Evolutionary conservation across 2,329 filamentous ascomycete genomes (phyloP).

Genomic region (Verticillium albo-atrum): DNA sequence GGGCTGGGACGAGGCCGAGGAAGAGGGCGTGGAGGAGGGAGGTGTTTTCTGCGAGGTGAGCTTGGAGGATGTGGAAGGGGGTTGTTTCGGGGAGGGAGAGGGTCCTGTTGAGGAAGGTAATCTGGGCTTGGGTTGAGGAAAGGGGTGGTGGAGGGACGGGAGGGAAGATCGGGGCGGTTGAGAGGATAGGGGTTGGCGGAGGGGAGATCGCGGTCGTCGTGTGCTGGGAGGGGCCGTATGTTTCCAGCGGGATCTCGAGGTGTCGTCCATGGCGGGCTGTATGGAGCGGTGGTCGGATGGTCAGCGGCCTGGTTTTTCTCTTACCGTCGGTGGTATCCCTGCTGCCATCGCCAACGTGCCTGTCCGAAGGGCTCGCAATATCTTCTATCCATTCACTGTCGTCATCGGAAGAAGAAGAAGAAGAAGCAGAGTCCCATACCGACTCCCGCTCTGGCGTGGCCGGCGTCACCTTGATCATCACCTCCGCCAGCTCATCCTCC

Average conservation of each 20-base stretch:
- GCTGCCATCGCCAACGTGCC: background rate
- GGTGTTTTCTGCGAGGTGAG: conserved; percentile 13
- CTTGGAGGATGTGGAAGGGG: conserved; percentile 5
- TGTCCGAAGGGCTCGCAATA: no score
- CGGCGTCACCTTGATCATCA: background rate
- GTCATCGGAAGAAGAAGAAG: no score
- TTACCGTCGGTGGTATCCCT: background rate
- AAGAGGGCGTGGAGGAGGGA: conserved; percentile 16
- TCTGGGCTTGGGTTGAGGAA: no score
- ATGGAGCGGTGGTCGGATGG: background rate
- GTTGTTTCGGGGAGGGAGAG: conserved; percentile 8
- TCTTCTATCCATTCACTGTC: background rate
- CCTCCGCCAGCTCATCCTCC: background rate
- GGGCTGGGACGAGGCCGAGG: conserved; percentile 5
- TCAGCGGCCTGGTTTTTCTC: background rate
- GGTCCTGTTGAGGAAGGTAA: conserved; percentile 6
- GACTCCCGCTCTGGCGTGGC: background rate
- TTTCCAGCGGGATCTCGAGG: background rate
- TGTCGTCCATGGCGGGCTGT: background rate
- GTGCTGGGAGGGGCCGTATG: background rate
- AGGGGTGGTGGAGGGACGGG: no score
- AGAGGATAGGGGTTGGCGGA: background rate
- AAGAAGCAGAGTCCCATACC: background rate
- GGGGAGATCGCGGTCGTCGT: background rate
- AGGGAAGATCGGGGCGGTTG: no score